Base-by-base conservation (phyloP, 805 yeast species). In the Saturnispora hagleri region DNA sequence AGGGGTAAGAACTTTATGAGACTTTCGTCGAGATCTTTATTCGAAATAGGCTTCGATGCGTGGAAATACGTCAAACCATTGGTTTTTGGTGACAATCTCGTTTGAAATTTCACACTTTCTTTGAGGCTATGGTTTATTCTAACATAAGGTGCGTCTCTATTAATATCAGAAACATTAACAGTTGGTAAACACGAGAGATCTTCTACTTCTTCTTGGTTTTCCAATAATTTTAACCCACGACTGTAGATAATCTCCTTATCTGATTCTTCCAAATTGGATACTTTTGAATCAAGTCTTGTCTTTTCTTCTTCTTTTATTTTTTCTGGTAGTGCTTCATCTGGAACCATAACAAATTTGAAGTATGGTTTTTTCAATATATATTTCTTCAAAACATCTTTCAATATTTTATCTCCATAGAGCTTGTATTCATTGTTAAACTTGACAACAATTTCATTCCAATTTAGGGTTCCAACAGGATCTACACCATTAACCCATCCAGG, bases 401-500 rank as follows among this genome's bases (percentile, higher is more conserved):
- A 85, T 46, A 89, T 60, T 2, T 62, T 56, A 12, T 86, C 86
- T 31, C 81, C 76, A 31, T 73, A 66, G 3, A 60, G 62, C 3
- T 65, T 63, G 61, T 82, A 81, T 26, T 87, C 89, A 4, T 66
- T 63, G 59, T 81, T 81, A 72, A 93, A 89, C 54, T 72, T 70
- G 4, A 62, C 57, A 38, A 91, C 69, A 22, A 79, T 71, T 10
- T 72, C 73, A 57, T 86, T 85, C 68, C 87, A 85, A 51, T 81
- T 81, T 47, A 93, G 68, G 3, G 76, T 59, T 12, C 80, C 76
- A 57, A 91, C 71, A 2, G 95, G 95, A 66, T 88, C 87, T n/a
- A 79, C 76, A 22, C 79, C 80, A 63, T 89, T 89, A 48, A 86
- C 82, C 87, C 97, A 89, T 9, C 88, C 81, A 8, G 96, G 87